Percentiles rank a stretch among this genome's conserved stretches.
Conservation (phyloP, 805 yeast species). For the Schwanniomyces vanrijiae region DNA sequence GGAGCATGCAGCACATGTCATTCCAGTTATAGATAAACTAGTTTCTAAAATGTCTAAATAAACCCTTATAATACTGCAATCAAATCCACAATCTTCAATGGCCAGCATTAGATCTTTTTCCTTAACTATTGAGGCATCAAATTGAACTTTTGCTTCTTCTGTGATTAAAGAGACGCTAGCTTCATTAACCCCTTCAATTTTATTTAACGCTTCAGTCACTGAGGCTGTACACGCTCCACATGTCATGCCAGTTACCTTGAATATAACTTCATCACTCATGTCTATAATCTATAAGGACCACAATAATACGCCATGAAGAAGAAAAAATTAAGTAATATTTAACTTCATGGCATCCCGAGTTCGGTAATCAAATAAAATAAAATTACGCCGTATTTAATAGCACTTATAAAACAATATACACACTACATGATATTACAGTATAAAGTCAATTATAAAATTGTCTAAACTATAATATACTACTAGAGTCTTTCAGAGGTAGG, state of each 20-base stretch:
- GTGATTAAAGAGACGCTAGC: conserved; percentile 38
- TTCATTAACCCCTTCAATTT: conserved; percentile 19
- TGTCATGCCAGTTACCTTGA: conserved; percentile 39
- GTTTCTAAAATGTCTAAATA: conserved; percentile 5
- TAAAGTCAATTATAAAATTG: background rate
- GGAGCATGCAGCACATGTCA: conserved; percentile 91
- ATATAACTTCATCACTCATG: conserved; percentile 8
- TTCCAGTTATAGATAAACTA: conserved; percentile 49
- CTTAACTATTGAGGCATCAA: conserved; percentile 13
- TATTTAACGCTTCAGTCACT: conserved; percentile 31
- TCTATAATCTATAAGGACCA: background rate
- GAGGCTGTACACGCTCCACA: conserved; percentile 45
- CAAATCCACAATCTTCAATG: conserved; percentile 33
- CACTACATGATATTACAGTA: background rate
- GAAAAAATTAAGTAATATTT: background rate
- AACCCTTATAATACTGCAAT: conserved; percentile 5
- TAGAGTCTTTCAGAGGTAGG: background rate
- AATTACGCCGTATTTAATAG: background rate
- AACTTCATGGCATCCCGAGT: background rate
- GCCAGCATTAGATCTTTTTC: conserved; percentile 16
- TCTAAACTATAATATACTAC: background rate
- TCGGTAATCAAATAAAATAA: background rate
- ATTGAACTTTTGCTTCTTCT: conserved; percentile 32
- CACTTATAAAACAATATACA: background rate
- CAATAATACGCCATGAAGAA: background rate